Conservation (phyloP, 169 alveolate species). For the Eimeria brunetti region DNA sequence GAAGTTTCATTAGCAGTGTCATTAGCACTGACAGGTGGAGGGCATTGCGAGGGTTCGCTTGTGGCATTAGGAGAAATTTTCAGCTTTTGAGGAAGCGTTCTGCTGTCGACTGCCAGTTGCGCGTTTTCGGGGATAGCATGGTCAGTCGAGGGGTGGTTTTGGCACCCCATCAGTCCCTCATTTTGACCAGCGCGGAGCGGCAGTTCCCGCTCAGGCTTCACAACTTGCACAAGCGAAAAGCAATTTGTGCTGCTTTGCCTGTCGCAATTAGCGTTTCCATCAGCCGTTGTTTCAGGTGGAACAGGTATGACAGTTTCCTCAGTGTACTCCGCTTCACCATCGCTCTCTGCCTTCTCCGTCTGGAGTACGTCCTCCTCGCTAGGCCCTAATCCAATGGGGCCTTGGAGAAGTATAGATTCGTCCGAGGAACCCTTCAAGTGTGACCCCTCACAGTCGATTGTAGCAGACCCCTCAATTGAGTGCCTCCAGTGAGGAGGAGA, state of each 20-base stretch:
- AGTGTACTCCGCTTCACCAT: conserved; percentile 3
- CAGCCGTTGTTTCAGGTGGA: conserved; percentile 15
- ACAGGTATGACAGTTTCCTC: not conserved
- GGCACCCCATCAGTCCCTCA: conserved; percentile 21
- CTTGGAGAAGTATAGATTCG: conserved; percentile 23
- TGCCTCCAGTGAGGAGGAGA: conserved; percentile 42
- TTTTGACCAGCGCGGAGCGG: not conserved
- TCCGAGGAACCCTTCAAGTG: not conserved
- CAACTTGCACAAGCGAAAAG: not conserved
- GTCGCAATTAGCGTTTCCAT: not conserved
- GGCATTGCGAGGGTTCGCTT: not conserved
- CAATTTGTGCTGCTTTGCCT: not conserved
- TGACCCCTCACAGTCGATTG: conserved; percentile 14
- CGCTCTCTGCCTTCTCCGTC: conserved; percentile 32
- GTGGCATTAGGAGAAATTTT: not conserved
- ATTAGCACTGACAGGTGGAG: not conserved
- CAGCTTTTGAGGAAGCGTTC: not conserved
- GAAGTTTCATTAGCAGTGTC: not conserved
- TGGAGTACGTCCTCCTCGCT: conserved; percentile 48
- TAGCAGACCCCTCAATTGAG: not conserved
- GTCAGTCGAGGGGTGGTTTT: not conserved
- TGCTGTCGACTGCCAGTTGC: not conserved
- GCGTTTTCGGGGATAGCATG: not conserved
- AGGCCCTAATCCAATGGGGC: conserved; percentile 24
- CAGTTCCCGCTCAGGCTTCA: conserved; percentile 7